These are phyloP conservation scores for Suillus luteus DNA, from an alignment of 768 basidiomycete species.

Conservation along the genomic window DNA sequence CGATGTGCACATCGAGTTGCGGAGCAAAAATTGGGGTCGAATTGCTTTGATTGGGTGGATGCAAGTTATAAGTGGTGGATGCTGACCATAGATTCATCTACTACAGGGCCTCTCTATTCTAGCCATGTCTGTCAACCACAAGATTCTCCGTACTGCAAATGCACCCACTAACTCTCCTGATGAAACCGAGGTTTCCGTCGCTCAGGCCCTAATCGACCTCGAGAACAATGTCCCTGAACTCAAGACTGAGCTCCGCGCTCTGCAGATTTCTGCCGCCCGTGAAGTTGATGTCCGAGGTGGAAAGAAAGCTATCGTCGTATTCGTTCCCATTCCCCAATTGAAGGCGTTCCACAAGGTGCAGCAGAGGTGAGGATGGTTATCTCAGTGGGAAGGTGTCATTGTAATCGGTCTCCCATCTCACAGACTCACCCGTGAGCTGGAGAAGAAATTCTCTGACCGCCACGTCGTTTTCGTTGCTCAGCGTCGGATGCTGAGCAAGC, in stretches of 20 bases:
- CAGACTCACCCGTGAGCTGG: slow-evolving; percentile 96
- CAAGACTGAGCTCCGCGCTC: slow-evolving; percentile 91
- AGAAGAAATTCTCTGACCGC: slow-evolving; percentile 99
- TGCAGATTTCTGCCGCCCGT: slow-evolving; percentile 97
- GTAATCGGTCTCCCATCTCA: slow-evolving; percentile 13
- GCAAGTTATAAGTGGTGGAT: slow-evolving; percentile 43
- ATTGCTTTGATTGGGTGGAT: slow-evolving; percentile 57
- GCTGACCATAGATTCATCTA: slow-evolving; percentile 33
- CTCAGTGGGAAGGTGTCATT: neutral
- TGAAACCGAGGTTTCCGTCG: slow-evolving; percentile 89
- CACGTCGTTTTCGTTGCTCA: slow-evolving; percentile 99
- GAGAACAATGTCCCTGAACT: slow-evolving; percentile 98
- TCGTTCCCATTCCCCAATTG: slow-evolving; percentile 95
- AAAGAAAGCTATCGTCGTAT: slow-evolving; percentile 99
- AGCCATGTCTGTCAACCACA: slow-evolving; percentile 75
- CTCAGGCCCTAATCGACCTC: slow-evolving; percentile 95
- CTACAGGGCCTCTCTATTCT: slow-evolving; percentile 21
- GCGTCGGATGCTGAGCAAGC: slow-evolving; percentile 97
- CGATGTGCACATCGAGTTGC: slow-evolving; percentile 25
- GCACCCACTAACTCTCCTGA: slow-evolving; percentile 88
- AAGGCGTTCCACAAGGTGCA: slow-evolving; percentile 99
- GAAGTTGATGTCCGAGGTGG: slow-evolving; percentile 99
- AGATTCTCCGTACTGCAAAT: slow-evolving; percentile 96
- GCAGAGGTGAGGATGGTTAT: slow-evolving; percentile 60
- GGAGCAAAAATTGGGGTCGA: slow-evolving; percentile 21